Conservation (phyloP, 345 rosid genomes). For the Bruguiera parviflora region DNA sequence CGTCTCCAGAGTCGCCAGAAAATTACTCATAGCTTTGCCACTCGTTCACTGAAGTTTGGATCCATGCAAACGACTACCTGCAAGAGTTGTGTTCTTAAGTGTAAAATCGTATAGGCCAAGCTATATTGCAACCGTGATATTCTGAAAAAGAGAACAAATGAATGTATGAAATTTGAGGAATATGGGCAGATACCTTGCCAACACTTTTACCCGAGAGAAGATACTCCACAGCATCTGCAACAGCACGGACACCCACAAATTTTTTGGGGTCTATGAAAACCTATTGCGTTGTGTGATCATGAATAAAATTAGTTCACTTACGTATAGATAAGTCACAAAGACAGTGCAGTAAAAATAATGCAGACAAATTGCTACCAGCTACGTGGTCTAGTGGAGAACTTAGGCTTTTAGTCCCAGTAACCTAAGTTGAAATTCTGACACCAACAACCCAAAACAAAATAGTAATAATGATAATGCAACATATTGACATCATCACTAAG, state of each 20-base stretch:
- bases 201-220: slow-evolving; percentile 93
- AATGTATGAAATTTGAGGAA: neutral
- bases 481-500: too few relatives aligned
- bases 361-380: neutral
- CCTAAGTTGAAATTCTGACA: too few relatives aligned
- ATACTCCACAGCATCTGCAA: slow-evolving; percentile 90
- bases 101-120: neutral
- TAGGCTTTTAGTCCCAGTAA: too few relatives aligned
- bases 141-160: neutral
- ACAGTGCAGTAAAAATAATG: neutral
- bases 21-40: slow-evolving; percentile 54
- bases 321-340: neutral
- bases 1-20: too few relatives aligned
- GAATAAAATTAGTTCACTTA: neutral
- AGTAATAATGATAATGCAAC: too few relatives aligned
- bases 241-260: slow-evolving; percentile 64
- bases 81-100: neutral
- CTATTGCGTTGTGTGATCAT: slow-evolving; percentile 26
- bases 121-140: neutral
- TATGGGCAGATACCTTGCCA: slow-evolving; percentile 64
- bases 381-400: too few relatives aligned
- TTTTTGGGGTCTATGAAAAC: slow-evolving; percentile 65
- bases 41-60: slow-evolving; percentile 49
- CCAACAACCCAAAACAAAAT: too few relatives aligned
- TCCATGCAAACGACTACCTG: slow-evolving; percentile 89